phyloP scores from a whole-genome alignment of 495 filamentous ascomycete genomes.

The Penicillium ucsense region DNA sequence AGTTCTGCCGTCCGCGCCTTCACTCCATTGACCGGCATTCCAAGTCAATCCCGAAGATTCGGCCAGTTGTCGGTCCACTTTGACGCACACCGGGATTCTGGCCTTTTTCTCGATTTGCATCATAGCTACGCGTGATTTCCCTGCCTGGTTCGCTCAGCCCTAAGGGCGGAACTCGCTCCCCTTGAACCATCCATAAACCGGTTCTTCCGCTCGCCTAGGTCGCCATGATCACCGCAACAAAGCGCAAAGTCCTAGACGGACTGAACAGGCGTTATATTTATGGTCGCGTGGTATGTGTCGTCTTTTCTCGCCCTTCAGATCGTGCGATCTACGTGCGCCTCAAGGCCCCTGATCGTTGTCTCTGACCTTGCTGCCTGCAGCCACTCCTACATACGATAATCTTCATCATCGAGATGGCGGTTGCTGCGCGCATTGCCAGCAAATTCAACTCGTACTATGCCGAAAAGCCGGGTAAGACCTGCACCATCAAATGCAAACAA shows the following conservation, averaged over 20 bases:
- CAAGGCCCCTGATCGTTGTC: slow-evolving; percentile 1
- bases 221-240: slow-evolving; percentile 37
- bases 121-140: slow-evolving; percentile 26
- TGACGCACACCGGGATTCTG: background rate
- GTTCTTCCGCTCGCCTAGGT: slow-evolving; percentile 4
- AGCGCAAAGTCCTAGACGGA: slow-evolving; percentile 53
- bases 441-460: slow-evolving; percentile 93
- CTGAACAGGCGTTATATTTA: slow-evolving; percentile 73
- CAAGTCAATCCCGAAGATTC: background rate
- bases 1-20: background rate
- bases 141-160: background rate
- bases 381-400: slow-evolving; percentile 79
- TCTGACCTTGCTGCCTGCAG: slow-evolving; percentile 33
- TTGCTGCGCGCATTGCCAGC: slow-evolving; percentile 67
- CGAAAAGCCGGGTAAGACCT: slow-evolving; percentile 59
- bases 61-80: background rate
- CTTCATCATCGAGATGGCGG: slow-evolving; percentile 78
- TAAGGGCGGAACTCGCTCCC: slow-evolving; percentile 16
- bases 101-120: slow-evolving; percentile 23
- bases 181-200: slow-evolving; percentile 9
- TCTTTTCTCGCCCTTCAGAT: background rate
- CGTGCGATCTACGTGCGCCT: too few species aligned
- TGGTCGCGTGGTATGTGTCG: slow-evolving; percentile 58
- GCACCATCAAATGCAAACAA: slow-evolving; percentile 8
- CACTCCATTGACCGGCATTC: background rate